phyloP scores from a whole-genome alignment of 2,329 filamentous ascomycete genomes.

The Coniochaeta sp. region DNA sequence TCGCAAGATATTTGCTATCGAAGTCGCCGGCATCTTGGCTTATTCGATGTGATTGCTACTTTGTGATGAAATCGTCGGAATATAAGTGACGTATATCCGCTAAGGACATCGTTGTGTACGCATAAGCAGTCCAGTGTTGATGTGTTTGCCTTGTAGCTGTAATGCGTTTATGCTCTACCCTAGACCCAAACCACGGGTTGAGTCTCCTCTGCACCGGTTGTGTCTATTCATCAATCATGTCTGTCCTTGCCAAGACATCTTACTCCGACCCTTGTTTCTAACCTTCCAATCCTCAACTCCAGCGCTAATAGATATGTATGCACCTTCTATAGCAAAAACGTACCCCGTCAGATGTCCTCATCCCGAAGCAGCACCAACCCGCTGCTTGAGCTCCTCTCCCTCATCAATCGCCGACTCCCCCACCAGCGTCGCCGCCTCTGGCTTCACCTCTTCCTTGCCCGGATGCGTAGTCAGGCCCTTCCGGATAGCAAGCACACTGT shows the following conservation, averaged over 20 bases:
- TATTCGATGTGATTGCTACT: too few species aligned
- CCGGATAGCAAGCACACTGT: conserved; percentile 86
- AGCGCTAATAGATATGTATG: background rate
- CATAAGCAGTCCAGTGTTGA: too few species aligned
- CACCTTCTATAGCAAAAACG: background rate
- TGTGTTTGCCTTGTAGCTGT: too few species aligned
- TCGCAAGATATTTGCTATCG: too few species aligned
- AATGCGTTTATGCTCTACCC: background rate
- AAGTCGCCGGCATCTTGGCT: too few species aligned
- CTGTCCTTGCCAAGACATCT: background rate
- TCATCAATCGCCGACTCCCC: background rate
- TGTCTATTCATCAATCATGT: background rate
- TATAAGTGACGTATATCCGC: too few species aligned
- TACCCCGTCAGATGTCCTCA: background rate
- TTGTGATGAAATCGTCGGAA: too few species aligned
- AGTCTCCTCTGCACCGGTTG: background rate
- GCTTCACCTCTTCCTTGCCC: conserved; percentile 6
- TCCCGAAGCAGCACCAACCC: background rate
- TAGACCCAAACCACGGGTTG: background rate
- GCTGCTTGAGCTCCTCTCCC: background rate
- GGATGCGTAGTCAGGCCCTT: conserved; percentile 64
- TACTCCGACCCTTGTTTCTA: background rate
- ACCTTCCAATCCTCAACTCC: background rate
- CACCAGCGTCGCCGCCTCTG: background rate
- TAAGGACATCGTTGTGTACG: too few species aligned